Evolutionary conservation across 306 rosid genomes (phyloP).

Genomic region (Acacia confusa): DNA sequence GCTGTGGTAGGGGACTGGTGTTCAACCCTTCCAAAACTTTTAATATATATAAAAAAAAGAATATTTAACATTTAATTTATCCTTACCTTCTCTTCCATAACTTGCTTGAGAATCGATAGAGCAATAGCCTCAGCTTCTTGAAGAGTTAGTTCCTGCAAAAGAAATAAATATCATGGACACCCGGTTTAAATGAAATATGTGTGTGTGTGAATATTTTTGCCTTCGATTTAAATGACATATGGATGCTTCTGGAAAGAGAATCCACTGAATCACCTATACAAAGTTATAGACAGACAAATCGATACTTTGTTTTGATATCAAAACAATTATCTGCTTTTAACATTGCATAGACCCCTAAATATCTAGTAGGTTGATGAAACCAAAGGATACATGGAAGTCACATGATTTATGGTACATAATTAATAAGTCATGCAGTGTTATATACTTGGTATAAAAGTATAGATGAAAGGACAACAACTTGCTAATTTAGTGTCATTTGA

Average conservation of each 20-base stretch:
- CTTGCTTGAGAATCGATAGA: slow-evolving; percentile 95
- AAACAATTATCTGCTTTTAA: not conserved
- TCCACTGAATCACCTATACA: not conserved
- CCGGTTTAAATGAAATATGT: not conserved
- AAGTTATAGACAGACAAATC: not conserved
- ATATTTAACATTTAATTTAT: not conserved
- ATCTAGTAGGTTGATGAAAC: not conserved
- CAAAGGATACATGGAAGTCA: not conserved
- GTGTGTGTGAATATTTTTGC: not conserved
- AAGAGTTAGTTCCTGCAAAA: slow-evolving; percentile 83
- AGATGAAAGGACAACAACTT: not conserved
- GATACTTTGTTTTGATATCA: not conserved
- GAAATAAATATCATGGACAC: not conserved
- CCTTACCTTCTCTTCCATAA: slow-evolving; percentile 98
- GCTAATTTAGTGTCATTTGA: not conserved
- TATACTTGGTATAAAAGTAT: not conserved
- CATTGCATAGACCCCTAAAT: slow-evolving; percentile 7
- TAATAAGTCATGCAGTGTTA: not conserved
- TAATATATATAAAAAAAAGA: too few relatives aligned
- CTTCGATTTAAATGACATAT: not conserved
- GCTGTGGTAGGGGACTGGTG: too few relatives aligned
- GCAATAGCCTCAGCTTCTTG: slow-evolving; percentile 97
- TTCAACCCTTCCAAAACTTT: too few relatives aligned
- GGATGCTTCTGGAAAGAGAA: not conserved
- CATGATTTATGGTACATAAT: not conserved